Evolutionary conservation across 108 stramenopile species (phyloP).

Genomic region (Skeletonema menzelii): DNA sequence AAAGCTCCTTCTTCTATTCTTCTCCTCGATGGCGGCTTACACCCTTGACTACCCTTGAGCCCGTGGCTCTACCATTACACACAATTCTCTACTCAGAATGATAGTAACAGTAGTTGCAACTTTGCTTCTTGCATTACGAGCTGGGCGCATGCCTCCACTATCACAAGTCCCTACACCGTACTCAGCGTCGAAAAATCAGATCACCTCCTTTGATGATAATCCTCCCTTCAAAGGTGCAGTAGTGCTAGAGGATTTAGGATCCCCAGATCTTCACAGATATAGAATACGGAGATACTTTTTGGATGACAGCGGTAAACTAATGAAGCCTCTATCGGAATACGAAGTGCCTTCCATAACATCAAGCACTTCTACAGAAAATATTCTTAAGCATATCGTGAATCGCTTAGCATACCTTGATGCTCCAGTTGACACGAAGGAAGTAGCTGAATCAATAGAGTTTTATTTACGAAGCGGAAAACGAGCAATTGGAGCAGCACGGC

Average conservation of each 20-base stretch:
- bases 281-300: conserved; percentile 42
- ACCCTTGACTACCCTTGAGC: too few relatives aligned
- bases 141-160: background rate
- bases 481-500: conserved; percentile 40
- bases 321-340: background rate
- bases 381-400: conserved; percentile 46
- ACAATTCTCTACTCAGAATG: too few relatives aligned
- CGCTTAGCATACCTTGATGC: conserved; percentile 55
- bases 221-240: conserved; percentile 56
- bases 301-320: background rate
- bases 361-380: conserved; percentile 38
- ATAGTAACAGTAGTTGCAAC: background rate
- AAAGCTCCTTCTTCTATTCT: too few relatives aligned
- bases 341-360: conserved; percentile 4
- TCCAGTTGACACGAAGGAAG: conserved; percentile 59
- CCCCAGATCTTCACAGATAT: conserved; percentile 27
- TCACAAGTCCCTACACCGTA: conserved; percentile 9
- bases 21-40: too few relatives aligned
- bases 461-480: conserved; percentile 52
- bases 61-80: too few relatives aligned
- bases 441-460: conserved; percentile 56
- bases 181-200: conserved; percentile 40
- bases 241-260: conserved; percentile 17
- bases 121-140: background rate
- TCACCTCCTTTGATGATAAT: conserved; percentile 50